phyloP scores from a whole-genome alignment of 305 asterid species.

The Rubia tinctorum region DNA sequence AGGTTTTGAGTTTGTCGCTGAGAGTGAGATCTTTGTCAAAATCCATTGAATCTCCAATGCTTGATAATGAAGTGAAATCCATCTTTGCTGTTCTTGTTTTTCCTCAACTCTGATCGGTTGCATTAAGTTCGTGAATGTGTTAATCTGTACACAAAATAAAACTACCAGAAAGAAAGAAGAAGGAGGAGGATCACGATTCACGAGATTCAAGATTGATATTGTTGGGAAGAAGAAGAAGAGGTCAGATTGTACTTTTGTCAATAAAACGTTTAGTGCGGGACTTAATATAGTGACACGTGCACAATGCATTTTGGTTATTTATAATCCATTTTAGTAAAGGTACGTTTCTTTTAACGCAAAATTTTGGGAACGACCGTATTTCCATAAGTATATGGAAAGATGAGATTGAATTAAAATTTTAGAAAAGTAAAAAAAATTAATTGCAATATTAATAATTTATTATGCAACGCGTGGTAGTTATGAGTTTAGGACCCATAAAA shows the following conservation, averaged over 20 bases:
- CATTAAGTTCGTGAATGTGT: background rate
- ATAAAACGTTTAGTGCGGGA: too few species aligned
- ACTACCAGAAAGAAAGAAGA: background rate
- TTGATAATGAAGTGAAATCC: constrained; percentile 53
- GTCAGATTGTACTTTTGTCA: background rate
- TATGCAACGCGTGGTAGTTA: too few species aligned
- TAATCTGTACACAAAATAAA: background rate
- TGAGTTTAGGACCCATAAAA: too few species aligned
- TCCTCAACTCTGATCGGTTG: background rate
- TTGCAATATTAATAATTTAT: too few species aligned
- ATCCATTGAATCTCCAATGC: constrained; percentile 52
- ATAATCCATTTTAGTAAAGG: too few species aligned
- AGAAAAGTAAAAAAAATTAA: too few species aligned
- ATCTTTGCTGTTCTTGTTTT: constrained; percentile 16
- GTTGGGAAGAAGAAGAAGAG: background rate
- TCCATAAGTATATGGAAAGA: too few species aligned
- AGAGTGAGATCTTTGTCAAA: constrained; percentile 62
- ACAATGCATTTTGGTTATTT: too few species aligned
- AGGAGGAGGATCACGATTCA: background rate
- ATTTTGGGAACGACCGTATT: too few species aligned
- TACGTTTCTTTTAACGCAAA: too few species aligned
- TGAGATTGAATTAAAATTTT: too few species aligned
- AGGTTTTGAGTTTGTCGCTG: constrained; percentile 65
- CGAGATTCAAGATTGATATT: background rate
- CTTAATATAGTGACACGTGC: too few species aligned